Evolutionary conservation across 2,329 filamentous ascomycete genomes (phyloP).

Genomic region (Aspergillus sergii): DNA sequence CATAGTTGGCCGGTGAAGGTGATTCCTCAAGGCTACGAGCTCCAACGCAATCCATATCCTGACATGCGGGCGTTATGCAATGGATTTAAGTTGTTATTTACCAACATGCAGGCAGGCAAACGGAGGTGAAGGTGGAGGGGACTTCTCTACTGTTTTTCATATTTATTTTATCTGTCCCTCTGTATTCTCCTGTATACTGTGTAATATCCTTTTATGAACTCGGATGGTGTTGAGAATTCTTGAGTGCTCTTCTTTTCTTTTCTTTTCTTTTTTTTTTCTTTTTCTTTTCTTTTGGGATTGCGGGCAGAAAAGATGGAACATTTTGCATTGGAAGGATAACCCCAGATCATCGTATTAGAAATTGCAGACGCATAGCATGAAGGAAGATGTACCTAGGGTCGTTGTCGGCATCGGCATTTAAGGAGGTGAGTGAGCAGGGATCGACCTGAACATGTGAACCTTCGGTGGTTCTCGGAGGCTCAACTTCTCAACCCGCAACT

Average conservation of each 20-base stretch:
- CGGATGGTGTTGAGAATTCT: neutral
- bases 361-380: neutral
- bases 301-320: neutral
- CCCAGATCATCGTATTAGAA: neutral
- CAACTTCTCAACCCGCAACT: neutral
- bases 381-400: neutral
- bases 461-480: neutral
- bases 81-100: constrained; percentile 88
- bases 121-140: constrained; percentile 15
- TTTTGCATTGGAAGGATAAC: neutral
- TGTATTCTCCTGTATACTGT: neutral
- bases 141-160: neutral
- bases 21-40: constrained; percentile 89
- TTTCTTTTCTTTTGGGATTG: neutral
- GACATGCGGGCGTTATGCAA: constrained; percentile 96
- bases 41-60: constrained; percentile 85
- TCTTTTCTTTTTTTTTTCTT: neutral
- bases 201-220: neutral
- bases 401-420: neutral
- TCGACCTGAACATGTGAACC: neutral
- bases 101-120: constrained; percentile 57
- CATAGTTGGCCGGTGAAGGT: constrained; percentile 85
- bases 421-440: neutral
- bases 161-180: neutral
- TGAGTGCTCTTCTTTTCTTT: neutral